Percentiles rank a stretch among this genome's conserved stretches.
Evolutionary conservation across 352 stramenopile genomes (phyloP).

Genomic region (Phytophthora sansomeana): DNA sequence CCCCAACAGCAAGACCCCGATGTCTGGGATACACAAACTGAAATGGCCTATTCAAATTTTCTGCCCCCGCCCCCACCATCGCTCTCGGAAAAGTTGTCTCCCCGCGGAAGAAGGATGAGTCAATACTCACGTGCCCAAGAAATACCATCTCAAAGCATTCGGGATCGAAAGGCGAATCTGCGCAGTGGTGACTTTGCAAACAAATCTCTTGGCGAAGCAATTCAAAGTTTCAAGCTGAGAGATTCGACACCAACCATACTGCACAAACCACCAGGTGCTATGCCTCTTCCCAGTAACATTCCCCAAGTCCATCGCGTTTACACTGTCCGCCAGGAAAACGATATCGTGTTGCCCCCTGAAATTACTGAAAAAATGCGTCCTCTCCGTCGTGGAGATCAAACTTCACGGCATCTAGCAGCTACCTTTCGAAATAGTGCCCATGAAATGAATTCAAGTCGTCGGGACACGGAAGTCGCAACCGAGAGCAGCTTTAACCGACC

Average conservation of each 20-base stretch:
- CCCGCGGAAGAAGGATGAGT: slow-evolving; percentile 1
- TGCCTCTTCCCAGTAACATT: slow-evolving; percentile 15
- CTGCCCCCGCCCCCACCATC: slow-evolving; percentile 4
- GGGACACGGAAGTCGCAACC: slow-evolving; percentile 14
- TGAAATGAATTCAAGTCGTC: slow-evolving; percentile 10
- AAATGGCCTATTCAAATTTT: not conserved
- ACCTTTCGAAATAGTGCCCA: not conserved
- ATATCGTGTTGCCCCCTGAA: slow-evolving; percentile 11
- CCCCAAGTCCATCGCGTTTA: slow-evolving; percentile 23
- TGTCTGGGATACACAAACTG: not conserved
- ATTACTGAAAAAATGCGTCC: slow-evolving; percentile 21
- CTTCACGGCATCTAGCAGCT: slow-evolving; percentile 2
- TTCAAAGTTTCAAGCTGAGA: slow-evolving; percentile 59
- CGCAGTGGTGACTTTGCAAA: slow-evolving; percentile 75
- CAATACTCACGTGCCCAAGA: slow-evolving; percentile 3
- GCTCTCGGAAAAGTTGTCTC: slow-evolving; percentile 2
- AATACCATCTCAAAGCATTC: not conserved
- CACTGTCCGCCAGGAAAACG: slow-evolving; percentile 23
- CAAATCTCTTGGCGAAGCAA: slow-evolving; percentile 67
- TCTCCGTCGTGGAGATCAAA: slow-evolving; percentile 1
- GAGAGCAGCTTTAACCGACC: slow-evolving; percentile 31
- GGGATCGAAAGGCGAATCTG: slow-evolving; percentile 32
- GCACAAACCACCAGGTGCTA: not conserved
- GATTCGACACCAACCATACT: slow-evolving; percentile 17
- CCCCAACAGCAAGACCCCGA: slow-evolving; percentile 70